These are phyloP conservation scores for Aspergillus homomorphus DNA, from an alignment of 495 filamentous ascomycete species.

Conservation along the genomic window DNA sequence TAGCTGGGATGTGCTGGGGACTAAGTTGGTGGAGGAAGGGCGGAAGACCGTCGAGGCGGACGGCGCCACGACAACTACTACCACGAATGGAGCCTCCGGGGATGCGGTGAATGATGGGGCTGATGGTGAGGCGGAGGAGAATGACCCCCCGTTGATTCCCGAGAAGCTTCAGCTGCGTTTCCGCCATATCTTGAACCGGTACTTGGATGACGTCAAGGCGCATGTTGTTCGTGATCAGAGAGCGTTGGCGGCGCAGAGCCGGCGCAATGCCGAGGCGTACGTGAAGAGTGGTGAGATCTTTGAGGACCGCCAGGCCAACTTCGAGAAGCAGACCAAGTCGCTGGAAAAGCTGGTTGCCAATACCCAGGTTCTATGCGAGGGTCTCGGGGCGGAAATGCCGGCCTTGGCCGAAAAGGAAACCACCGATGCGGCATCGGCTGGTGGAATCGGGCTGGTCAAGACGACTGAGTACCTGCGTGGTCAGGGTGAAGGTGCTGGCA, in stretches of 20 bases:
- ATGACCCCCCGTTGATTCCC: conserved; percentile 70
- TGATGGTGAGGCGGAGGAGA: conserved; percentile 35
- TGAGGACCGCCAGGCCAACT: conserved; percentile 93
- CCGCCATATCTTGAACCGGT: conserved; percentile 79
- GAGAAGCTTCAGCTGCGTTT: conserved; percentile 83
- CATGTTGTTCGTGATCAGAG: conserved; percentile 91
- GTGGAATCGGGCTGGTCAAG: conserved; percentile 88
- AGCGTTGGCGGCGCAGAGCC: conserved; percentile 73
- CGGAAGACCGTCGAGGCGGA: conserved; percentile 84
- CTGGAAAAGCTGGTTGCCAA: conserved; percentile 89
- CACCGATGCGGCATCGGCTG: conserved; percentile 56
- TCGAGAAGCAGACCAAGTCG: conserved; percentile 86
- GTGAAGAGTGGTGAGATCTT: conserved; percentile 99
- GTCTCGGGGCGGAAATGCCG: conserved; percentile 90
- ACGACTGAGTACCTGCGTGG: conserved; percentile 89
- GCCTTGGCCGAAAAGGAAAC: conserved; percentile 81
- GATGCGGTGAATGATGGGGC: conserved; percentile 46
- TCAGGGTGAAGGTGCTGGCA: conserved; percentile 87
- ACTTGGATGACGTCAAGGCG: conserved; percentile 88
- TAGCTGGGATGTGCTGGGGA: conserved; percentile 89
- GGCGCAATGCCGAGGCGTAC: conserved; percentile 96
- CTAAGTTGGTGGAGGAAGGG: conserved; percentile 66
- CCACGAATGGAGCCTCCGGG: conserved; percentile 20
- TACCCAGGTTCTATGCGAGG: conserved; percentile 86
- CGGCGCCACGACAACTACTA: conserved; percentile 58